A percentile compares a stretch with the other conserved stretches of the same genome.
These are phyloP conservation scores for Lentinula detonsa DNA, from an alignment of 768 basidiomycete genomes.

Conservation along the genomic window DNA sequence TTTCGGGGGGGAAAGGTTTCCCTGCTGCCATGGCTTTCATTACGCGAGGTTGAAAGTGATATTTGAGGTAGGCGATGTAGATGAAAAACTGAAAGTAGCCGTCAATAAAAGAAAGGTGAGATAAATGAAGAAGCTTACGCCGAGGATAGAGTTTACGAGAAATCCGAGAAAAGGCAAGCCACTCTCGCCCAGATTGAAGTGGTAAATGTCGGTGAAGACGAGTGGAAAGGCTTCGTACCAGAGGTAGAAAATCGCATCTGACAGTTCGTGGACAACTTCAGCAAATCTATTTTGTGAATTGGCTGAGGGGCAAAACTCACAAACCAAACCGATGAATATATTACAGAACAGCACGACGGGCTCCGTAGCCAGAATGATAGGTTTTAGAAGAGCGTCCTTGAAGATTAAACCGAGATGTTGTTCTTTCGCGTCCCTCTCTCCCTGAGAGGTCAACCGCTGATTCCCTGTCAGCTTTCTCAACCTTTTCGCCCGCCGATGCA, in stretches of 20 bases:
- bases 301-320: constrained; percentile 2
- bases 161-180: constrained; percentile 25
- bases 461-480: constrained; percentile 24
- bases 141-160: constrained; percentile 8
- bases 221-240: constrained; percentile 28
- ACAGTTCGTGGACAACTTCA: not conserved
- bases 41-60: constrained; percentile 15
- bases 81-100: constrained; percentile 9
- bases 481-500: constrained; percentile 22
- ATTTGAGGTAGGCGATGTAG: constrained; percentile 17
- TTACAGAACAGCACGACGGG: constrained; percentile 23
- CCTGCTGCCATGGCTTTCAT: constrained; percentile 9
- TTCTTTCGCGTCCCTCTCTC: not conserved
- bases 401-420: constrained; percentile 2
- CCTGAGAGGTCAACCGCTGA: constrained; percentile 16
- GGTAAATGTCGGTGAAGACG: constrained; percentile 25
- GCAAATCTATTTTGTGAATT: no score
- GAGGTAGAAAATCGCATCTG: constrained; percentile 23
- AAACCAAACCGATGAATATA: constrained; percentile 24
- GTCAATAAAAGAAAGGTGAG: not conserved
- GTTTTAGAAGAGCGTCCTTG: constrained; percentile 21
- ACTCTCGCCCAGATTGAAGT: constrained; percentile 22
- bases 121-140: not conserved
- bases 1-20: constrained; percentile 17
- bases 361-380: constrained; percentile 23